Evolutionary conservation across 2,329 filamentous ascomycete species (phyloP).

Genomic region (Setomelanomma holmii): DNA sequence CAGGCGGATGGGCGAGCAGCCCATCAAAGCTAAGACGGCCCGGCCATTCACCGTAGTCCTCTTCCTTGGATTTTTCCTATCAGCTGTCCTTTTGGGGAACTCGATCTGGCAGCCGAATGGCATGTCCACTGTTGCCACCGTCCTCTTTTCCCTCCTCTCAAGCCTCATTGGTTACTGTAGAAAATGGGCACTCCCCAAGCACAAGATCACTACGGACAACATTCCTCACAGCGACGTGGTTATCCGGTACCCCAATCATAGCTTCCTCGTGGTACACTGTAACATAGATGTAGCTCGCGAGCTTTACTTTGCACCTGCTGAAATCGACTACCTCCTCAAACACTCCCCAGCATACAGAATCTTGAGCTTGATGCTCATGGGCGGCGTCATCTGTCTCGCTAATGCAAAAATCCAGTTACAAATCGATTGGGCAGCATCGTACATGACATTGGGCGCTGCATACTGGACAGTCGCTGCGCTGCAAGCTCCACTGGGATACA

Average conservation of each 20-base stretch:
- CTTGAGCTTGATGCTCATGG: conserved; percentile 61
- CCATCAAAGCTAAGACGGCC: conserved; percentile 53
- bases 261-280: conserved; percentile 58
- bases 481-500: conserved; percentile 57
- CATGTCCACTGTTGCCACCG: conserved; percentile 58
- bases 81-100: conserved; percentile 51
- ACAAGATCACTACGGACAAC: conserved; percentile 32
- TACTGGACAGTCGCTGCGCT: conserved; percentile 62
- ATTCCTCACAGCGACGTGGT: conserved; percentile 55
- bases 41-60: conserved; percentile 56
- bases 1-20: conserved; percentile 34
- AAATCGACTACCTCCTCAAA: conserved; percentile 55
- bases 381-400: conserved; percentile 59
- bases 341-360: conserved; percentile 53
- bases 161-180: conserved; percentile 58
- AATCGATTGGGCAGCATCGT: conserved; percentile 58
- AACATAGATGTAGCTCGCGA: conserved; percentile 59
- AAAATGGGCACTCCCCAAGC: conserved; percentile 56
- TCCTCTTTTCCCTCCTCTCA: conserved; percentile 57
- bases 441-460: conserved; percentile 57
- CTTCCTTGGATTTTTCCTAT: conserved; percentile 54
- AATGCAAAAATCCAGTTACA: conserved; percentile 58
- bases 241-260: conserved; percentile 60
- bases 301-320: conserved; percentile 60
- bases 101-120: conserved; percentile 57